Evolutionary conservation across 345 rosid genomes (phyloP), one percentile per base, ranked within the genome.

Genomic region (Syzygium jambos): DNA sequence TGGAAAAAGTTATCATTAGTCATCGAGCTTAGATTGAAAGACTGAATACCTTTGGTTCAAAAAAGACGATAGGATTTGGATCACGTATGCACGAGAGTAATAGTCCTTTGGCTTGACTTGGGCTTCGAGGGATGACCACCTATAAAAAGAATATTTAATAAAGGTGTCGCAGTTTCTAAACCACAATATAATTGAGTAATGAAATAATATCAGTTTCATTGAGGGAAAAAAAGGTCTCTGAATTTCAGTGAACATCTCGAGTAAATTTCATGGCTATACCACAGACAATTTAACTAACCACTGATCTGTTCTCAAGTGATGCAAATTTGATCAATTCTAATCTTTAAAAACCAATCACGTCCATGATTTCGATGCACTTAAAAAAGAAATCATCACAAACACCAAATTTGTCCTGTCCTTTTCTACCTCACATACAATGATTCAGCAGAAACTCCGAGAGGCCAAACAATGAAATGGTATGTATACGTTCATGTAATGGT

Each of bases 81-180:
- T 96, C 98, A 87, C 98, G 95, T 87, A 96, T 95, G 86, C 91
- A 89, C 17, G 98, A 95, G 89, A 96, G 89, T 89, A 97, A 89
- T 54, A 97, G 91, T 57, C 99, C 99, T 90, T 97, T 97, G 34
- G 99, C 99, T 88, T 97, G 94, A 23, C 86, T 85, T 68, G 99
- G 99, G 88, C 98, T 95, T 84, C 98, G 93, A 59, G 98, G 99
- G 84, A 97, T 93, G 85, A 97, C 98, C 92, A 97, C 98, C 95
- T 95, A 87, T 6, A 82, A 38, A 3, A 43, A 63, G 52, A 52
- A 63, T n/a, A n/a, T 78, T 27, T 78, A 30, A 77, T 84, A 34
- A 84, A 87, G 49, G 27, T 57, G 46, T 16, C 0, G 78, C 53
- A 29, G 51, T 41, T 13, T 38, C 16, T 49, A 51, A 56, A 43